Evolutionary conservation across 2,329 filamentous ascomycete genomes (phyloP).

Genomic region (Ilyonectria mors-panacis): DNA sequence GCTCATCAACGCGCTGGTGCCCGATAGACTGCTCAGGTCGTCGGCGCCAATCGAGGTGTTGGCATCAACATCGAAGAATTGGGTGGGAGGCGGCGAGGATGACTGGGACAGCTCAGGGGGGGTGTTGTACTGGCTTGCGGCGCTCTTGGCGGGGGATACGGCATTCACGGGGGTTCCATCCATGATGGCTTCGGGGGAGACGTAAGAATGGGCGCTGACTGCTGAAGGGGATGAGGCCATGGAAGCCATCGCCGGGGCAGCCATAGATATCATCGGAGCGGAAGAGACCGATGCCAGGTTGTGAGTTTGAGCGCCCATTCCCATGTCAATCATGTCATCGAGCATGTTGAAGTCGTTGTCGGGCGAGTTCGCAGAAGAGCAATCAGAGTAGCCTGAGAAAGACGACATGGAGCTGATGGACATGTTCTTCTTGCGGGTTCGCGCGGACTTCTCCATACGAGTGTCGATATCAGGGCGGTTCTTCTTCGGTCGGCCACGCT

Average conservation of each 20-base stretch:
- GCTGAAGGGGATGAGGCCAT: slow-evolving; percentile 58
- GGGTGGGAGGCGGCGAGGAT: slow-evolving; percentile 68
- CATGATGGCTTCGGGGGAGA: slow-evolving; percentile 63
- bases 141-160: slow-evolving; percentile 66
- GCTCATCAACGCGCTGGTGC: slow-evolving; percentile 51
- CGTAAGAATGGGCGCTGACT: slow-evolving; percentile 58
- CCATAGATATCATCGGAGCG: slow-evolving; percentile 57
- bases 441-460: slow-evolving; percentile 69
- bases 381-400: slow-evolving; percentile 70
- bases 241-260: slow-evolving; percentile 53
- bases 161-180: slow-evolving; percentile 56
- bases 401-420: slow-evolving; percentile 66
- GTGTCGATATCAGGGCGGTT: slow-evolving; percentile 70
- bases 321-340: slow-evolving; percentile 65
- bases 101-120: slow-evolving; percentile 74
- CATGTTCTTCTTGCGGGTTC: slow-evolving; percentile 70
- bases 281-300: slow-evolving; percentile 60
- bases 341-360: slow-evolving; percentile 62
- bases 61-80: slow-evolving; percentile 64
- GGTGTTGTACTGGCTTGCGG: slow-evolving; percentile 68
- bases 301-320: slow-evolving; percentile 47
- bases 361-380: slow-evolving; percentile 69
- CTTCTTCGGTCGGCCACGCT: slow-evolving; percentile 76
- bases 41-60: slow-evolving; percentile 52
- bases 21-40: slow-evolving; percentile 50